phyloP scores from a whole-genome alignment of 2,329 filamentous ascomycete species.

The Blastomyces emzantsi region DNA sequence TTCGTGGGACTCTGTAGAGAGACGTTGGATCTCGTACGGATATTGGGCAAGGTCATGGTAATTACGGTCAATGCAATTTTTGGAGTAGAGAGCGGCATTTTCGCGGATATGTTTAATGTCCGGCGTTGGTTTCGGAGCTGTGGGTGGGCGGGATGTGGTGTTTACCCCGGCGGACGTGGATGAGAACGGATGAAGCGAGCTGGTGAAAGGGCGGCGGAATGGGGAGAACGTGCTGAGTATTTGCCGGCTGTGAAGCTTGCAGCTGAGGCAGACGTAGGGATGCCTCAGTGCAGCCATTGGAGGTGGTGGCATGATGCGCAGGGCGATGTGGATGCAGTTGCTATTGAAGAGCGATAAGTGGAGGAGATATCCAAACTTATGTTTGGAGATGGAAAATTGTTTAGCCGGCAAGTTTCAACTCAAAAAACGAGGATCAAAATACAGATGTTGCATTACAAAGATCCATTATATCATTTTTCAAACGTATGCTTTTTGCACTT shows the following conservation, averaged over 20 bases:
- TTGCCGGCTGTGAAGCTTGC: slow-evolving; percentile 20
- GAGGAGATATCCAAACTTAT: background rate
- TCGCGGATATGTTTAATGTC: slow-evolving; percentile 87
- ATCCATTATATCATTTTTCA: too few relatives aligned
- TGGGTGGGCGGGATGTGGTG: slow-evolving; percentile 45
- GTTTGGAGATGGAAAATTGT: slow-evolving; percentile 1
- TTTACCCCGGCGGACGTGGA: slow-evolving; percentile 15
- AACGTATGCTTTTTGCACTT: too few relatives aligned
- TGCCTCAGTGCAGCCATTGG: slow-evolving; percentile 22
- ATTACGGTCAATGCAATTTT: slow-evolving; percentile 79
- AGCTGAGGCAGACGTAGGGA: slow-evolving; percentile 30
- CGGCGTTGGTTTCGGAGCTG: slow-evolving; percentile 67
- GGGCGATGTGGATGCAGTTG: background rate
- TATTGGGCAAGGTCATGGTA: slow-evolving; percentile 52
- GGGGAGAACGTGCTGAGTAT: slow-evolving; percentile 10
- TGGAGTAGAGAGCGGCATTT: slow-evolving; percentile 67
- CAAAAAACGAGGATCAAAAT: too few relatives aligned
- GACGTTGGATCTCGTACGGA: slow-evolving; percentile 44
- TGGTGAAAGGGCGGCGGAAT: slow-evolving; percentile 1
- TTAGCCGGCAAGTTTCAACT: background rate
- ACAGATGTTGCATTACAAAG: too few relatives aligned
- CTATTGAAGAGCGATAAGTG: too few relatives aligned
- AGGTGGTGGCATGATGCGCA: background rate
- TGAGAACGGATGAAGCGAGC: slow-evolving; percentile 3
- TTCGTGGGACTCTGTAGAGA: slow-evolving; percentile 30